Base-by-base conservation (phyloP, 148 eudicot species). In the Spergularia marina region DNA sequence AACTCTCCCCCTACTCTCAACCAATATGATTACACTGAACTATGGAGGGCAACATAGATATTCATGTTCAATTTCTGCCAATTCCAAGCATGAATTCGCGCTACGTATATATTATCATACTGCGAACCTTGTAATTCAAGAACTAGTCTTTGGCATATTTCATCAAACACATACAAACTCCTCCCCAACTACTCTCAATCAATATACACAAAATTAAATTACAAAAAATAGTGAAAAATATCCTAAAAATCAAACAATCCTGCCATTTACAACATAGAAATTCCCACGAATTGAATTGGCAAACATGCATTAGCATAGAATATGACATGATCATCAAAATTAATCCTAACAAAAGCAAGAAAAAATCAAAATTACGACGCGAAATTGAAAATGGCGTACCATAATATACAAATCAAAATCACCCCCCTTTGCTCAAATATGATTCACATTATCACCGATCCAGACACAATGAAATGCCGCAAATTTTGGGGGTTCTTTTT, bases 161-260 rank as follows among this genome's bases (percentile, higher is more conserved):
- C 16, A 73, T 73, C 68, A 47, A 61, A 61, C 76, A 61, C 55
- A 44, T 59, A 58, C 16, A 60, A 60, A 2, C 11, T 51, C 40
- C 36, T 51, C 10, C n/a, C 7, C 13, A 8, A 71, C n/a, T 39
- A 71, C 12, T 39, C 60, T 36, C 36, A 53, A 74, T 49, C 59
- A 59, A 30, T 12, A 47, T 30, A 58, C 63, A 65, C 51, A 75
- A 36, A 12, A 53, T 17, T 6, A 44, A 54, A 15, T 18, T 5
- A 3, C 56, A 21, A 3, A 49, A 56, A 72, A 55, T 2, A 14
- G 0, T 6, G 10, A 67, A 23, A 61, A 30, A n/a, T 12, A 21
- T 51, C 53, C 57, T 17, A 6, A 11, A 39, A 49, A 47, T 63
- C 34, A 17, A 2, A 53, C 8, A 68, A 62, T 53, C 49, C 7